phyloP scores from a whole-genome alignment of 2,329 filamentous ascomycete genomes.

The Pyrenochaeta sp. region DNA sequence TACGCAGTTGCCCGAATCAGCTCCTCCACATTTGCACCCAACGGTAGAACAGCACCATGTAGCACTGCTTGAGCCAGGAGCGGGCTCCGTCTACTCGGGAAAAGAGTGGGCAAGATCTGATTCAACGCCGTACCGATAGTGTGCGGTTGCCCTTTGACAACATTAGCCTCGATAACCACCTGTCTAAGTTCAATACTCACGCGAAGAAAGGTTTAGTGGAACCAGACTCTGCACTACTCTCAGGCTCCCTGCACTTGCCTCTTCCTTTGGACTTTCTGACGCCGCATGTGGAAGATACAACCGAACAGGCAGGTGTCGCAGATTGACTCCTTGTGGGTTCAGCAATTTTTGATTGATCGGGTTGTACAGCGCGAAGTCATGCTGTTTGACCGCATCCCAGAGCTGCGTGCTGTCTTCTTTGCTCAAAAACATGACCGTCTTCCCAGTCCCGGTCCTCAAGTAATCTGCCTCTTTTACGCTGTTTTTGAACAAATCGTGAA shows the following conservation, averaged over 20 bases:
- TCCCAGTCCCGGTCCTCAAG: constrained; percentile 84
- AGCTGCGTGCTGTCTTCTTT: constrained; percentile 83
- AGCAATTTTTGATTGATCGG: constrained; percentile 80
- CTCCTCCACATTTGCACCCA: constrained; percentile 81
- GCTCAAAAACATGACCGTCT: constrained; percentile 87
- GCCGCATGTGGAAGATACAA: constrained; percentile 74
- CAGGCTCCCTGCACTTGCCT: constrained; percentile 50
- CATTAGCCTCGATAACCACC: constrained; percentile 18
- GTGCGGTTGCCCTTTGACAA: constrained; percentile 61
- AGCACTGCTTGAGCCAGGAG: constrained; percentile 84
- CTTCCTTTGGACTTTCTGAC: constrained; percentile 29
- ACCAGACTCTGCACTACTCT: constrained; percentile 76
- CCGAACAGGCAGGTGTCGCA: constrained; percentile 86
- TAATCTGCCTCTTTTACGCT: constrained; percentile 85
- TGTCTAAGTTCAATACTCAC: constrained; percentile 30
- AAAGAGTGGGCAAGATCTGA: constrained; percentile 77
- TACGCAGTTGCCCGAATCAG: constrained; percentile 84
- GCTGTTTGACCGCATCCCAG: constrained; percentile 81
- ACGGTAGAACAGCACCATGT: constrained; percentile 85
- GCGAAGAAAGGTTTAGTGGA: constrained; percentile 57
- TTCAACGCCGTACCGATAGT: constrained; percentile 82
- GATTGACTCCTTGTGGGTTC: constrained; percentile 69
- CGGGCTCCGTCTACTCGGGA: constrained; percentile 84
- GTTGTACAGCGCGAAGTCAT: constrained; percentile 76
- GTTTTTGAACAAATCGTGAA: constrained; percentile 73